A percentile compares a stretch with the other conserved stretches of the same genome.
Evolutionary conservation across 164 flowering plant species (phyloP).

Genomic region (Protea cynaroides): DNA sequence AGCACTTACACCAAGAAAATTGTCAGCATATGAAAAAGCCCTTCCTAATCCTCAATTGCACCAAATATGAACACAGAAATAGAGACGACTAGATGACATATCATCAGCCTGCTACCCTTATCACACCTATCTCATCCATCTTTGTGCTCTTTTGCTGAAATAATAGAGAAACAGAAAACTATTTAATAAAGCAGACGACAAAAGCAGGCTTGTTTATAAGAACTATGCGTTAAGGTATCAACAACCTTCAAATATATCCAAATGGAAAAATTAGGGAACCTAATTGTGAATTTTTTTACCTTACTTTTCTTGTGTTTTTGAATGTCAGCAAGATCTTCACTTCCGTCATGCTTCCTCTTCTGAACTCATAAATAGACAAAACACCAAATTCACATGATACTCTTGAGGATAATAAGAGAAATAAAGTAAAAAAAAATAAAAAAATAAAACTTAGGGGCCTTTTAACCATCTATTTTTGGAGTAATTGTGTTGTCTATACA

Average conservation of each 20-base stretch:
- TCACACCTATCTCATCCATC: slow-evolving; percentile 70
- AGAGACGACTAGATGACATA: slow-evolving; percentile 16
- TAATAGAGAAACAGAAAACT: background rate
- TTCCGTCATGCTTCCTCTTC: slow-evolving; percentile 80
- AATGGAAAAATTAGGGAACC: background rate
- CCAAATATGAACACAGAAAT: slow-evolving; percentile 18
- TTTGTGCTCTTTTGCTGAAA: slow-evolving; percentile 90
- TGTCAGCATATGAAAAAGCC: background rate
- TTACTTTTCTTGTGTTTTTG: slow-evolving; percentile 66
- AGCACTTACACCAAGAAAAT: slow-evolving; percentile 10
- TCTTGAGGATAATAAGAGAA: background rate
- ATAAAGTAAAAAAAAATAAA: background rate
- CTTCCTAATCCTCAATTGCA: slow-evolving; percentile 12
- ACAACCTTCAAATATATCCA: background rate
- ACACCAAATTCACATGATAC: background rate
- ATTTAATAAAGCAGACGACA: background rate
- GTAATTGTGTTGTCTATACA: too few species aligned
- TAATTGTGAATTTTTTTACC: slow-evolving; percentile 25
- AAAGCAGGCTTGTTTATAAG: background rate
- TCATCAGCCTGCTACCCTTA: slow-evolving; percentile 77
- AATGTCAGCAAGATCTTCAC: slow-evolving; percentile 53
- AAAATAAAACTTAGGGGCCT: too few species aligned
- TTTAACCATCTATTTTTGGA: too few species aligned
- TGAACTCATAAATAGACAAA: slow-evolving; percentile 24
- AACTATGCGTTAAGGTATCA: background rate